Evolutionary conservation across 495 filamentous ascomycete genomes (phyloP).

Genomic region (Lophiotrema nucula): DNA sequence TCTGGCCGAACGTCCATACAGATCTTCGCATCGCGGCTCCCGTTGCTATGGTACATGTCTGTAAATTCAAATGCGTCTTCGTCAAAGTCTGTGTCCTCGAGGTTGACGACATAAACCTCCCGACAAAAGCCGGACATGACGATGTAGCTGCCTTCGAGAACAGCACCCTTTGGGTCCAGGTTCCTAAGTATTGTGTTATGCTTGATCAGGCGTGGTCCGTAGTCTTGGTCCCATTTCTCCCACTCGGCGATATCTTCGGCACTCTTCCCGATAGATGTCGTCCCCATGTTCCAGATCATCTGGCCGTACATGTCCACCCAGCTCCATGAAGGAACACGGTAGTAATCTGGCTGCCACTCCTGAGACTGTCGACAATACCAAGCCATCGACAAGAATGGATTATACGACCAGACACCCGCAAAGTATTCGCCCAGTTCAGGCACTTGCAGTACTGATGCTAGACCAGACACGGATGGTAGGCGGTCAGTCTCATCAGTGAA

Average conservation of each 20-base stretch:
- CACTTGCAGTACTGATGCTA: no score
- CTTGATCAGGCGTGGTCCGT: neutral
- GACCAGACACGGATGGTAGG: no score
- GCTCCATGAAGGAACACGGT: neutral
- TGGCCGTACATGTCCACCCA: neutral
- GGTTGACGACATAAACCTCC: neutral
- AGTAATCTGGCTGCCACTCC: neutral
- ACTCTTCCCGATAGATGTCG: neutral
- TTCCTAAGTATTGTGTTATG: neutral
- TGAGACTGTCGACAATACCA: neutral
- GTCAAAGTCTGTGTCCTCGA: no score
- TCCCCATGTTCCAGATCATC: neutral
- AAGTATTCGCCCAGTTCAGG: neutral
- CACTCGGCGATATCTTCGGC: neutral
- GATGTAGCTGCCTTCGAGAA: neutral
- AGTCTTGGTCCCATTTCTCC: neutral
- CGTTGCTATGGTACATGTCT: neutral
- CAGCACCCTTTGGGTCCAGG: neutral
- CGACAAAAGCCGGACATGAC: neutral
- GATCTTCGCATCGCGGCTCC: neutral
- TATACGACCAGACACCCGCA: neutral
- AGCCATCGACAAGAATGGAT: neutral
- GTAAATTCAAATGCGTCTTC: neutral
- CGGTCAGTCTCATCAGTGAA: no score
- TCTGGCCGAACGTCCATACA: neutral